These are phyloP conservation scores for Eimeria falciformis DNA, from an alignment of 169 alveolate genomes.

Conservation along the genomic window DNA sequence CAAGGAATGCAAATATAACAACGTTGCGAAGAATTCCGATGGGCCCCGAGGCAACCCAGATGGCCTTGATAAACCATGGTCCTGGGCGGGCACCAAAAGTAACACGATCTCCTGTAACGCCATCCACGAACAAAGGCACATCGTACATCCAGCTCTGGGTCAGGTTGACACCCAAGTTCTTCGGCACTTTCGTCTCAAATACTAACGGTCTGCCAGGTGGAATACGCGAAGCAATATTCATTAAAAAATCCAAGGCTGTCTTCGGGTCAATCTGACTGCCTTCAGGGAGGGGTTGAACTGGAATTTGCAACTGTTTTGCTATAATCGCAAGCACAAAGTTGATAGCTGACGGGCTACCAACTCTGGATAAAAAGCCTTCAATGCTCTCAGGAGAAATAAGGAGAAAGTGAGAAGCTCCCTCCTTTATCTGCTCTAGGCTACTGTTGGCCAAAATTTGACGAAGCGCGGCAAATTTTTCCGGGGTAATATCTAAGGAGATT, in stretches of 20 bases:
- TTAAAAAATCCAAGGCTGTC: background rate
- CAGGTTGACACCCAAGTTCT: background rate
- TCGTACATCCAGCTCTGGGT: conserved; percentile 67
- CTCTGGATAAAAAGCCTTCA: conserved; percentile 6
- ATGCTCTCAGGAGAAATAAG: background rate
- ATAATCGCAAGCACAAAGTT: background rate
- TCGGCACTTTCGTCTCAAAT: background rate
- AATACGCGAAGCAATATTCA: background rate
- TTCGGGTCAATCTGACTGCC: background rate
- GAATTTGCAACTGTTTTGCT: background rate
- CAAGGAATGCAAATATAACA: conserved; percentile 60
- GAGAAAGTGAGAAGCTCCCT: background rate
- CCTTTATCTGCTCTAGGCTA: conserved; percentile 22
- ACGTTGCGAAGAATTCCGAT: conserved; percentile 70
- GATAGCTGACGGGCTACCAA: conserved; percentile 19
- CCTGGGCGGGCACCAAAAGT: conserved; percentile 57
- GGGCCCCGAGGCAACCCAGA: conserved; percentile 69
- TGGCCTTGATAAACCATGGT: conserved; percentile 35
- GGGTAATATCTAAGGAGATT: conserved; percentile 4
- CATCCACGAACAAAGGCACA: conserved; percentile 60
- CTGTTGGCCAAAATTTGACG: conserved; percentile 13
- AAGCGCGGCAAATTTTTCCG: conserved; percentile 40
- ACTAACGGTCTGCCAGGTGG: background rate
- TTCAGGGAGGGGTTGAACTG: background rate
- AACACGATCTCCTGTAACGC: conserved; percentile 11